Conservation (phyloP, 441 rosid species). For the Aleurites moluccanus region DNA sequence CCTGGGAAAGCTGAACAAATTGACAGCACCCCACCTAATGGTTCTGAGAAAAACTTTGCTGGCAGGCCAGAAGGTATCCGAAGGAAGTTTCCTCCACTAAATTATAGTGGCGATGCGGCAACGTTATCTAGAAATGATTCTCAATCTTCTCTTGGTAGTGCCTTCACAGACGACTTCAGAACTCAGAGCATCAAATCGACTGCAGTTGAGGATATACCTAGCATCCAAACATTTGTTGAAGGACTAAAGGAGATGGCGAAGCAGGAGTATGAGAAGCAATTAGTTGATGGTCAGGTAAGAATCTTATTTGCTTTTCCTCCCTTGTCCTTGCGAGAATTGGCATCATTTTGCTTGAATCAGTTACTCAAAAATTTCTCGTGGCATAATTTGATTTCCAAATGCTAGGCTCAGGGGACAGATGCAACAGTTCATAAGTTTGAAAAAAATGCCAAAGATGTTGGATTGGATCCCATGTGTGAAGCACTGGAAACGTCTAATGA, state of each 20-base stretch:
- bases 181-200: conserved; percentile 48
- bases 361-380: conserved; percentile 19
- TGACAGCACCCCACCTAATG: conserved; percentile 64
- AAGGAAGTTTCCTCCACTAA: conserved; percentile 44
- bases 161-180: conserved; percentile 42
- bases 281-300: conserved; percentile 46
- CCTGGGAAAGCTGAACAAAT: too few relatives aligned
- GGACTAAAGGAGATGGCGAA: conserved; percentile 79
- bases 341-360: neutral
- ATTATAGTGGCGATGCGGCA: conserved; percentile 32
- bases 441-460: conserved; percentile 54
- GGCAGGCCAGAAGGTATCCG: conserved; percentile 64
- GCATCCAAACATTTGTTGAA: conserved; percentile 68
- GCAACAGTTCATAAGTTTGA: conserved; percentile 30
- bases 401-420: conserved; percentile 41
- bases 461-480: conserved; percentile 62
- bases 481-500: conserved; percentile 36
- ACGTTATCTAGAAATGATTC: conserved; percentile 68
- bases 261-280: conserved; percentile 46
- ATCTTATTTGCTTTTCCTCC: conserved; percentile 3
- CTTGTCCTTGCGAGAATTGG: neutral
- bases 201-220: conserved; percentile 69
- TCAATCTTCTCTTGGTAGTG: conserved; percentile 74
- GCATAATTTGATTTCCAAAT: conserved; percentile 25
- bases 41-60: conserved; percentile 49